Base-by-base conservation (phyloP, 352 stramenopile genomes). In the Phytophthora citricola region DNA sequence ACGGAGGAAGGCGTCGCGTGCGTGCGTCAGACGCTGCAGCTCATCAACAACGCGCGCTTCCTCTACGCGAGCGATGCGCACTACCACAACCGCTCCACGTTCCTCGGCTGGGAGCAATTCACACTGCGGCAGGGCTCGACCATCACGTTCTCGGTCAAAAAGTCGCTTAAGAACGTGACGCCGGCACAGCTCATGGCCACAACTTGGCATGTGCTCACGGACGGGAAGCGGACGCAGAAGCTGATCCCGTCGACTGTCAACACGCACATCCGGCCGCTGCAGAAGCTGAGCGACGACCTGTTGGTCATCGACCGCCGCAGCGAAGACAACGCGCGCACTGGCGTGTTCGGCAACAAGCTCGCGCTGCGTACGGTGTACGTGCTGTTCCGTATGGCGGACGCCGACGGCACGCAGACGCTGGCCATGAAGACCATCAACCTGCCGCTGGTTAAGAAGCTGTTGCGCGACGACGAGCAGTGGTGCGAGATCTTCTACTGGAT, bases 401-500 rank as follows among this genome's bases (percentile, higher is more conserved):
- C 52, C 7, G 62, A 79, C 53, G 66, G 56, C 31, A 59, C 46
- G 12, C 72, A 79, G 47, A 55, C 76, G 47, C 32, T 91, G 11
- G 68, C 64, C 41, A 91, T 89, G 78, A 87, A 89, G 58, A 91
- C 79, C 38, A 73, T 91, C 32, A 77, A 87, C 68, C 51, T 80
- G 47, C 78, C 75, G 34, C 55, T 76, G 24, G 74, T 85, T 26
- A 80, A 83, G 51, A 63, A 71, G 26, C 43, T 77, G 48, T 61
- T 91, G 40, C 58, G 56, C 1, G 52, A 71, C 15, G 60, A 83
- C 44, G 78, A 91, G 56, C 38, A 70, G 27, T 91, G 79, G 79
- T 86, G 75, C 66, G 75, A 91, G 46, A 79, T 89, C 48, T 87
- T 87, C 62, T 90, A 90, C 58, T 90, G 78, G 77, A 78, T 86